Percentiles rank a stretch among this genome's conserved stretches.
phyloP scores from a whole-genome alignment of 345 rosid genomes.

The Eucalyptus sp. region DNA sequence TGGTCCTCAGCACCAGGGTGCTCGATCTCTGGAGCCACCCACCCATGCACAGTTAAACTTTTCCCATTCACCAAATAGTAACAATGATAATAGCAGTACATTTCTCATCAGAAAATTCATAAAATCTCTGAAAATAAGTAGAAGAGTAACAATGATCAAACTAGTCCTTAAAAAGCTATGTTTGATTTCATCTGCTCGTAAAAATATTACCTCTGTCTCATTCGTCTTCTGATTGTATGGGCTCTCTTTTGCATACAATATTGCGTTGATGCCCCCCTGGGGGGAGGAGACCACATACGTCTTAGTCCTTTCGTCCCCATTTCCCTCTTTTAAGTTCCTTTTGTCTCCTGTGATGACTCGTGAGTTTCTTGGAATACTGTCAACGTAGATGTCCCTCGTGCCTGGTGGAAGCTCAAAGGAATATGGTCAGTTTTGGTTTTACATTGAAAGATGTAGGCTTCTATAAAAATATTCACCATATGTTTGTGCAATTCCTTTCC shows the following conservation, averaged over 20 bases:
- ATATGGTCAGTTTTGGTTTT: not conserved
- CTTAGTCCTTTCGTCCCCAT: not conserved
- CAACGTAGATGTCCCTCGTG: not conserved
- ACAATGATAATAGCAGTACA: not conserved
- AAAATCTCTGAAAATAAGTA: not conserved
- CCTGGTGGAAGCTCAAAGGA: not conserved
- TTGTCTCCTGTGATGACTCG: not conserved
- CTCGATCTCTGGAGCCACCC: not conserved
- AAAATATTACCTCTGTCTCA: not conserved
- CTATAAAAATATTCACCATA: not conserved
- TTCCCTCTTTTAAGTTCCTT: not conserved
- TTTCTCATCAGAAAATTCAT: not conserved
- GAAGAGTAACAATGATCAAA: not conserved
- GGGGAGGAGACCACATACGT: not conserved
- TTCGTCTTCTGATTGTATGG: not conserved
- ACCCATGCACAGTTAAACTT: not conserved
- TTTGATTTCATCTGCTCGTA: not conserved
- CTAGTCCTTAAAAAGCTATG: not conserved
- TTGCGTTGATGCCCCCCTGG: not conserved
- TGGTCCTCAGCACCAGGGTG: constrained; percentile 2
- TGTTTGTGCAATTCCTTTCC: not conserved
- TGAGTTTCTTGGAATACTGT: not conserved
- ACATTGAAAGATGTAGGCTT: not conserved
- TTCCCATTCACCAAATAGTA: not conserved
- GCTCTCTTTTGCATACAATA: not conserved